Conservation (phyloP, 306 rosid species). For the Glycine tomentella region DNA sequence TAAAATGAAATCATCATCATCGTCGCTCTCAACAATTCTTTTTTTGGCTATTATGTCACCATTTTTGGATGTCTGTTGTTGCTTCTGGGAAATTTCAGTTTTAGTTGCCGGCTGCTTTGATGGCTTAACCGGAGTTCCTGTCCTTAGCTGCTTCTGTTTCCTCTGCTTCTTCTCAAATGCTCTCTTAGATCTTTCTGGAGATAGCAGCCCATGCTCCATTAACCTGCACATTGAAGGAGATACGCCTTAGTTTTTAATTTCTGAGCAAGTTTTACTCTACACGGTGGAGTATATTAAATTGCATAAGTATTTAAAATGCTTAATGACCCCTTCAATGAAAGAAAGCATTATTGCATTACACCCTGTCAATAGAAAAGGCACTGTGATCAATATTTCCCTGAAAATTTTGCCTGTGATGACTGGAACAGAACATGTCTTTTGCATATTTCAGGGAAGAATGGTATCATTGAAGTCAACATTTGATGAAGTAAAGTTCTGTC, state of each 20-base stretch:
- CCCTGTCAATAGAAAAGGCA: not conserved
- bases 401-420: not conserved
- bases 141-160: slow-evolving; percentile 77
- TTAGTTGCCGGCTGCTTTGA: slow-evolving; percentile 54
- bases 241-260: slow-evolving; percentile 16
- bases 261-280: slow-evolving; percentile 5
- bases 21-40: slow-evolving; percentile 62
- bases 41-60: slow-evolving; percentile 78
- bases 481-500: not conserved
- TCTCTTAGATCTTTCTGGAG: slow-evolving; percentile 79
- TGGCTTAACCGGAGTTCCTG: slow-evolving; percentile 77
- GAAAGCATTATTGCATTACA: not conserved
- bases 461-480: not conserved
- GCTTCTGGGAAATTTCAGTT: slow-evolving; percentile 78
- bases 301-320: not conserved
- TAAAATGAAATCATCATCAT: slow-evolving; percentile 56
- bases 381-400: slow-evolving; percentile 25
- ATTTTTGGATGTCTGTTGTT: slow-evolving; percentile 69
- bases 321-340: not conserved
- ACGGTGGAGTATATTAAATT: not conserved
- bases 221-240: slow-evolving; percentile 63
- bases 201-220: slow-evolving; percentile 93
- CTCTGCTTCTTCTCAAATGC: slow-evolving; percentile 89
- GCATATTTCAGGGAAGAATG: not conserved
- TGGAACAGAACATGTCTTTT: not conserved